A percentile compares a stretch with the other conserved stretches of the same genome.
Conservation (phyloP, 257 asterid species). For the Ballota nigra region DNA sequence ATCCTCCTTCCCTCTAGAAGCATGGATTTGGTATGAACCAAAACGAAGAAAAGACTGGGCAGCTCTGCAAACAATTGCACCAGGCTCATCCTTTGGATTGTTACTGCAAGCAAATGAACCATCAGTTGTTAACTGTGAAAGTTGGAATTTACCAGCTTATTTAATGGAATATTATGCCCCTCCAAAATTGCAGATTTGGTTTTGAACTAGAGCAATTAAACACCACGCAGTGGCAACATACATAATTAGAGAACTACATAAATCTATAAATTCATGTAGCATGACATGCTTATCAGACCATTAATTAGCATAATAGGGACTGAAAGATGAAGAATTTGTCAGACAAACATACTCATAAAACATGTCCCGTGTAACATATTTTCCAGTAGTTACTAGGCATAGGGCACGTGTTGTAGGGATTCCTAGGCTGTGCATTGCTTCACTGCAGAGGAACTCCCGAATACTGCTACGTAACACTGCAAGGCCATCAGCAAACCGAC, state of each 20-base stretch:
- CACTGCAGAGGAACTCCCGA: conserved; percentile 96
- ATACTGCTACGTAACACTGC: conserved; percentile 96
- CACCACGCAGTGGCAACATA: neutral
- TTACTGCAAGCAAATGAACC: conserved; percentile 60
- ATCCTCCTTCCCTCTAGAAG: conserved; percentile 78
- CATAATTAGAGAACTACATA: neutral
- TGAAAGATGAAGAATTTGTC: conserved; percentile 33
- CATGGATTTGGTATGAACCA: conserved; percentile 96
- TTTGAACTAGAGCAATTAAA: neutral
- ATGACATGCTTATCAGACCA: conserved; percentile 3
- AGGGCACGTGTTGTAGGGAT: conserved; percentile 97
- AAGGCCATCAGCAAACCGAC: conserved; percentile 99
- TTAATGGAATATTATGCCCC: neutral
- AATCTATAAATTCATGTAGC: neutral
- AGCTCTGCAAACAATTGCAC: conserved; percentile 94
- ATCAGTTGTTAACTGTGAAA: conserved; percentile 10
- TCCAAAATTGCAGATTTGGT: neutral
- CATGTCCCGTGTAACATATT: conserved; percentile 86
- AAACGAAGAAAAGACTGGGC: conserved; percentile 91
- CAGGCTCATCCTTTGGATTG: conserved; percentile 95
- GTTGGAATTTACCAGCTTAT: conserved; percentile 13
- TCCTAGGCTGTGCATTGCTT: conserved; percentile 95
- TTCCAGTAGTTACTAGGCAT: conserved; percentile 91
- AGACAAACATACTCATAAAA: conserved; percentile 80
- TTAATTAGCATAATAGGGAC: conserved; percentile 14